A percentile compares a stretch with the other conserved stretches of the same genome.
Conservation (phyloP, 495 filamentous ascomycete genomes). For the Aspergillus kassunensis region DNA sequence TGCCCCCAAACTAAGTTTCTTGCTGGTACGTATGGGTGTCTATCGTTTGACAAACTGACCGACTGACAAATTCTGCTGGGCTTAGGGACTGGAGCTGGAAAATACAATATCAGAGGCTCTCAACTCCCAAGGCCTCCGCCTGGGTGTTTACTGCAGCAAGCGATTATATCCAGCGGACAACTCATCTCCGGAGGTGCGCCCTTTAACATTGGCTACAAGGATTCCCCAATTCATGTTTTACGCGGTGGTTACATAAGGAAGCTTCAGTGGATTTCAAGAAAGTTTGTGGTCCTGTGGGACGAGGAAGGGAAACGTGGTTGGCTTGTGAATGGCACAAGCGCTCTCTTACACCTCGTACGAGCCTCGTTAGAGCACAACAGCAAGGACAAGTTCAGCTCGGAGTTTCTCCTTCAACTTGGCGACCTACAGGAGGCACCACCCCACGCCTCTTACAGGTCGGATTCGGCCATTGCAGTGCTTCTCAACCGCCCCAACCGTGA, state of each 20-base stretch:
- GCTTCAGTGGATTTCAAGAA: slow-evolving; percentile 22
- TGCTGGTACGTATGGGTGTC: background rate
- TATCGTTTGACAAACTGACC: too few species aligned
- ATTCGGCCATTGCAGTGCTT: slow-evolving; percentile 17
- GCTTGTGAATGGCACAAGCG: slow-evolving; percentile 29
- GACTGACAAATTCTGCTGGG: too few species aligned
- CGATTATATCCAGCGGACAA: background rate
- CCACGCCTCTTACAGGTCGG: background rate
- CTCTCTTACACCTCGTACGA: slow-evolving; percentile 30
- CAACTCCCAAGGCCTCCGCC: background rate
- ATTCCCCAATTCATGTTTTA: background rate
- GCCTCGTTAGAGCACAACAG: slow-evolving; percentile 22
- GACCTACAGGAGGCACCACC: background rate
- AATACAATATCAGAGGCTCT: background rate
- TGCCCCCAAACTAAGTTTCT: slow-evolving; percentile 6
- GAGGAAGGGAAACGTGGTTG: slow-evolving; percentile 27
- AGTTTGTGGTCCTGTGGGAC: slow-evolving; percentile 30
- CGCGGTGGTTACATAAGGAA: slow-evolving; percentile 8
- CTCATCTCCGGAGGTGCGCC: slow-evolving; percentile 2
- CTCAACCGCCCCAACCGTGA: slow-evolving; percentile 13
- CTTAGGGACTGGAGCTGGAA: background rate
- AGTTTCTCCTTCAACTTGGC: slow-evolving; percentile 7
- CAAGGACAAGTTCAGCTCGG: slow-evolving; percentile 13
- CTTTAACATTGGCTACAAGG: slow-evolving; percentile 4
- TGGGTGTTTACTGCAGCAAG: background rate